phyloP scores from a whole-genome alignment of 2,329 filamentous ascomycete species.

The Hypoxylon sp. region DNA sequence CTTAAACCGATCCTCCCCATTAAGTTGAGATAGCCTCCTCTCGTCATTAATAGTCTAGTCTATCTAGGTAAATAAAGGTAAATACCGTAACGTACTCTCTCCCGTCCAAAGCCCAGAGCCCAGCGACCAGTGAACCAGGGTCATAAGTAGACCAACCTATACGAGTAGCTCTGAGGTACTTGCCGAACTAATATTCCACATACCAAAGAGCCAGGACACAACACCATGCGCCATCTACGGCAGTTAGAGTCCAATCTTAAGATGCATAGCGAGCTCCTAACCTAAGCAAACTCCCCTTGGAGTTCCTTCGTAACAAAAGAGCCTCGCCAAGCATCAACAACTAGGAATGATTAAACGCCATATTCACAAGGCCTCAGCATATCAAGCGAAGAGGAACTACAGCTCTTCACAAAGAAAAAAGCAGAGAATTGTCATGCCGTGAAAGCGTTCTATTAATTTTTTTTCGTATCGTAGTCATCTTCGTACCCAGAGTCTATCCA shows the following conservation, averaged over 20 bases:
- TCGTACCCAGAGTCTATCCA: conserved; percentile 34
- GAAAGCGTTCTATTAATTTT: conserved; percentile 37
- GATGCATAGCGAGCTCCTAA: background rate
- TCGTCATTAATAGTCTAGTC: too few species aligned
- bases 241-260: background rate
- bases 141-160: too few species aligned
- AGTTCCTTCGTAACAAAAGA: background rate
- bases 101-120: too few species aligned
- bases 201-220: background rate
- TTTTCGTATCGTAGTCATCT: conserved; percentile 22
- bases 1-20: too few species aligned
- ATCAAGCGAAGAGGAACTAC: background rate
- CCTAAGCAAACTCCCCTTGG: background rate
- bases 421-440: background rate
- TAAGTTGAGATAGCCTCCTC: too few species aligned
- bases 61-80: too few species aligned
- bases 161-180: background rate
- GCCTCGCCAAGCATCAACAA: background rate
- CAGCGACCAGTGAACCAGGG: too few species aligned
- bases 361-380: background rate
- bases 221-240: background rate
- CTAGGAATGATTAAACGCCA: background rate
- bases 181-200: background rate
- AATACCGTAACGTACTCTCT: too few species aligned
- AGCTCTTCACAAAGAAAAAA: background rate